These are phyloP conservation scores for Solanum rostratum DNA, from an alignment of 257 asterid species.

Conservation along the genomic window DNA sequence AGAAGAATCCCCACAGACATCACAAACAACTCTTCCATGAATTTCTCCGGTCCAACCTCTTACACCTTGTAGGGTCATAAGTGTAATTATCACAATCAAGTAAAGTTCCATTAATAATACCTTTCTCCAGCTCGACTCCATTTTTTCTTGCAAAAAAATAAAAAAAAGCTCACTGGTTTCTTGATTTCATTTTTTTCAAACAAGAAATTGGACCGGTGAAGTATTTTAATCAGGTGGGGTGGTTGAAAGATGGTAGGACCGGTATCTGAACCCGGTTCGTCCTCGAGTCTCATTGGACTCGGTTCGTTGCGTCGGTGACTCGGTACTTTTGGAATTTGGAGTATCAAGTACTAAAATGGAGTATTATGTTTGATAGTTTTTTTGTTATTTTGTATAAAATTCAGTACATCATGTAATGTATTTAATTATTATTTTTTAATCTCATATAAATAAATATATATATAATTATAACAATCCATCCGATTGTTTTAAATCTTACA, in stretches of 20 bases:
- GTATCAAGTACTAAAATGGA: background rate
- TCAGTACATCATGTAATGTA: too few species aligned
- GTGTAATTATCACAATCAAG: background rate
- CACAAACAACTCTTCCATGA: constrained; percentile 80
- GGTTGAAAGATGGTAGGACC: background rate
- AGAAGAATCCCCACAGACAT: constrained; percentile 87
- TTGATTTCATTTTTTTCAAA: background rate
- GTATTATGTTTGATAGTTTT: too few species aligned
- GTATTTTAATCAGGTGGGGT: background rate
- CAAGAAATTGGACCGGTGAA: background rate
- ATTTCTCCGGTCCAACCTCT: constrained; percentile 82
- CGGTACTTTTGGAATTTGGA: background rate
- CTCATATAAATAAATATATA: too few species aligned
- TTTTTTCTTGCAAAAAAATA: background rate
- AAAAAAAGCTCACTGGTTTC: background rate
- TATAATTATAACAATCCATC: too few species aligned
- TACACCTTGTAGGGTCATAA: constrained; percentile 17
- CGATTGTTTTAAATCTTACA: too few species aligned
- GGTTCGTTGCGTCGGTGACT: background rate
- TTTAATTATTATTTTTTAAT: too few species aligned
- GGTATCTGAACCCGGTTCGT: background rate
- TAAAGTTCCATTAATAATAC: constrained; percentile 2
- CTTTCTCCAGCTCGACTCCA: constrained; percentile 27
- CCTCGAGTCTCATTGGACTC: background rate
- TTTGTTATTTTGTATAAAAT: too few species aligned